Evolutionary conservation across 2,329 filamentous ascomycete species (phyloP).

Genomic region (Dendryphion nanum): DNA sequence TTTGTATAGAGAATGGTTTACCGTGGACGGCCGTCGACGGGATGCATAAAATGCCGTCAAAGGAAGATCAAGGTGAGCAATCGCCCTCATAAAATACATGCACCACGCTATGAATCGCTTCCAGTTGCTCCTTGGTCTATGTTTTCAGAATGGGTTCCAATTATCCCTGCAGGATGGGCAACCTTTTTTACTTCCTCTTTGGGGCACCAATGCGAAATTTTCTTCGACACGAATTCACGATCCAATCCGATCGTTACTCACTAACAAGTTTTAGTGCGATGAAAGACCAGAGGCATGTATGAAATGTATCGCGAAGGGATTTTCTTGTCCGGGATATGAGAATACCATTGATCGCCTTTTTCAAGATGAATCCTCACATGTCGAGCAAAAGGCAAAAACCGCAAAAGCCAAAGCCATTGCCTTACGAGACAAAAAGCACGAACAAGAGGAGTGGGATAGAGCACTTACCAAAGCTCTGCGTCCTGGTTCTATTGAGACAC

Average conservation of each 20-base stretch:
- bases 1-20: conserved; percentile 25
- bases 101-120: neutral
- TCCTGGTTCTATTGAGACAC: conserved; percentile 10
- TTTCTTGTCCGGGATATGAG: conserved; percentile 32
- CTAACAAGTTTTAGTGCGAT: conserved; percentile 25
- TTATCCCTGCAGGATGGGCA: neutral
- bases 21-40: conserved; percentile 32
- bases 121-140: neutral
- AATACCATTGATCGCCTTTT: conserved; percentile 27
- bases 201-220: conserved; percentile 6
- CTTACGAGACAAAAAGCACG: conserved; percentile 18
- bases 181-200: conserved; percentile 2
- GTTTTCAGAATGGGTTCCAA: neutral
- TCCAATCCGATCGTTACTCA: neutral
- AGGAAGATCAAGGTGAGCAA: conserved; percentile 41
- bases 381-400: conserved; percentile 24
- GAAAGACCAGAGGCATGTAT: conserved; percentile 25
- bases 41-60: conserved; percentile 38
- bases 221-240: neutral
- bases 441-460: conserved; percentile 1
- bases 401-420: conserved; percentile 31
- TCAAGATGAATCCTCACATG: conserved; percentile 29
- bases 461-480: conserved; percentile 5
- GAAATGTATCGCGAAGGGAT: conserved; percentile 23
- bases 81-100: neutral